Evolutionary conservation across 805 yeast species (phyloP).

Genomic region (Yamadazyma insecticola): DNA sequence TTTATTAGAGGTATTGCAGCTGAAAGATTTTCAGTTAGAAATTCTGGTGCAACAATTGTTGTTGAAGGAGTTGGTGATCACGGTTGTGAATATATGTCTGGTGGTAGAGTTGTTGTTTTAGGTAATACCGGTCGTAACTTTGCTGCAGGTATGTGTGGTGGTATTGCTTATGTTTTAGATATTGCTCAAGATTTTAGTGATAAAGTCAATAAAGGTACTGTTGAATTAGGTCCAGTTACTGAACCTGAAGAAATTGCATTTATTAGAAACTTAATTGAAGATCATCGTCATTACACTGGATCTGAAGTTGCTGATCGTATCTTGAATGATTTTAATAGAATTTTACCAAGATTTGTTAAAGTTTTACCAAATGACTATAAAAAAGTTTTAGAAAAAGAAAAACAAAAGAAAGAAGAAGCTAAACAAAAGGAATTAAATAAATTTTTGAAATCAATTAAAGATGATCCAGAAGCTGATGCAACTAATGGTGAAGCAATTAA

Average conservation of each 20-base stretch:
- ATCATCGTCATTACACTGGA: conserved; percentile 91
- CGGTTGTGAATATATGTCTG: conserved; percentile 99
- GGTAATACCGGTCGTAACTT: conserved; percentile 90
- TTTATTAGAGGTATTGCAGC: conserved; percentile 97
- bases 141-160: conserved; percentile 99
- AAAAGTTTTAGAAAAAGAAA: conserved; percentile 78
- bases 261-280: conserved; percentile 88
- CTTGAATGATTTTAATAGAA: conserved; percentile 81
- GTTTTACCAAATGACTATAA: conserved; percentile 91
- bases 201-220: conserved; percentile 75
- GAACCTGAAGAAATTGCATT: conserved; percentile 94
- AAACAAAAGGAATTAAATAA: conserved; percentile 61
- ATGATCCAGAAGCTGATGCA: conserved; percentile 79
- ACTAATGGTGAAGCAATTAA: conserved; percentile 82
- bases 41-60: conserved; percentile 96
- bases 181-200: conserved; percentile 88
- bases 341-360: conserved; percentile 85
- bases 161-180: conserved; percentile 94
- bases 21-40: conserved; percentile 96
- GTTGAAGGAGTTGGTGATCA: conserved; percentile 98
- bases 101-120: conserved; percentile 93
- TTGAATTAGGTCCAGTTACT: conserved; percentile 68
- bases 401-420: conserved; percentile 56
- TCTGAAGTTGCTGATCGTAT: conserved; percentile 86
- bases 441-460: conserved; percentile 66